Conservation (phyloP, 169 alveolate species). For the Cryptosporidium viatorum region DNA sequence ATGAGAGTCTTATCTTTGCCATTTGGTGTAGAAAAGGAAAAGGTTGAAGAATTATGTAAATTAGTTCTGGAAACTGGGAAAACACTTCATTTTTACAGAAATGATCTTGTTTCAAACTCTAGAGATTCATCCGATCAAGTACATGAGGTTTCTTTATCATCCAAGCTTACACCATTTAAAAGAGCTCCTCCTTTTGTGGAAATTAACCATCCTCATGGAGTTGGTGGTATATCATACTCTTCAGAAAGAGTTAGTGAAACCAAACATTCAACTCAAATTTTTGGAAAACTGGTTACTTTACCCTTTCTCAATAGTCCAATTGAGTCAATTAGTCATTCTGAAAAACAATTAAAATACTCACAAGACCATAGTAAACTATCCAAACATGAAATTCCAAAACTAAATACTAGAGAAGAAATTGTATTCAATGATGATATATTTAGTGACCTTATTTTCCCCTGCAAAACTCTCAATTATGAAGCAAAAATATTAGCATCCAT, state of each 20-base stretch:
- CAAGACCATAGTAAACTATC: slow-evolving; percentile 6
- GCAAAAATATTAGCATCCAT: slow-evolving; percentile 62
- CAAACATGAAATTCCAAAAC: slow-evolving; percentile 34
- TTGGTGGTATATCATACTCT: slow-evolving; percentile 32
- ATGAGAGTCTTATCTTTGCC: slow-evolving; percentile 54
- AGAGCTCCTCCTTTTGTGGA: slow-evolving; percentile 46
- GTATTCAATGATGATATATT: slow-evolving; percentile 58
- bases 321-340: slow-evolving; percentile 25
- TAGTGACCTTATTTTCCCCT: slow-evolving; percentile 59
- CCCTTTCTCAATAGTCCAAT: slow-evolving; percentile 62
- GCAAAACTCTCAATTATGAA: slow-evolving; percentile 59
- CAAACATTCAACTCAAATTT: slow-evolving; percentile 7
- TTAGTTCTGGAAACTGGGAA: slow-evolving; percentile 25
- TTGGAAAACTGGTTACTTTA: neutral
- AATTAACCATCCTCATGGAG: slow-evolving; percentile 12
- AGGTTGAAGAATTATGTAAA: slow-evolving; percentile 28
- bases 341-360: slow-evolving; percentile 11
- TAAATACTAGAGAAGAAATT: slow-evolving; percentile 41
- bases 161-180: slow-evolving; percentile 33
- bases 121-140: neutral
- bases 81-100: slow-evolving; percentile 5
- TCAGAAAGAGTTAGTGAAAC: slow-evolving; percentile 40
- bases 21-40: slow-evolving; percentile 6
- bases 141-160: neutral
- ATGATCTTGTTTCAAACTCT: neutral